Evolutionary conservation across 2,329 filamentous ascomycete species (phyloP).

Genomic region (Acrocalymma vagum): DNA sequence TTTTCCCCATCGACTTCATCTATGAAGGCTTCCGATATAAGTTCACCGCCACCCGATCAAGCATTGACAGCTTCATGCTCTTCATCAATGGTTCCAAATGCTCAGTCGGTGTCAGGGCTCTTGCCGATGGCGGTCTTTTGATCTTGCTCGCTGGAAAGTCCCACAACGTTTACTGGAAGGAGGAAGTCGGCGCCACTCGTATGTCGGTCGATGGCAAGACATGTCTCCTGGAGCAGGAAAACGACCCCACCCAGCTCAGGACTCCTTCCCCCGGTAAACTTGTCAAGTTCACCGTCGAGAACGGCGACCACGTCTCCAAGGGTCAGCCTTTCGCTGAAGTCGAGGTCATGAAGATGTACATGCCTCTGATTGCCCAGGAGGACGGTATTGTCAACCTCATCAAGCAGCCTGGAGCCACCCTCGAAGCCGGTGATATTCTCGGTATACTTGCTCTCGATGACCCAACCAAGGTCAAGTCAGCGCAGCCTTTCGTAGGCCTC

Average conservation of each 20-base stretch:
- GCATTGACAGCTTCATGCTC: constrained; percentile 91
- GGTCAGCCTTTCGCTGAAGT: constrained; percentile 96
- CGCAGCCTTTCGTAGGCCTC: constrained; percentile 90
- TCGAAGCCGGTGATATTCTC: constrained; percentile 98
- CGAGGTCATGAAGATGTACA: constrained; percentile 99
- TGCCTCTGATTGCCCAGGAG: constrained; percentile 94
- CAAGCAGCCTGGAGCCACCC: constrained; percentile 97
- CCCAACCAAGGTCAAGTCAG: constrained; percentile 94
- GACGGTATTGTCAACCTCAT: constrained; percentile 97
- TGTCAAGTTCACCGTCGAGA: constrained; percentile 97
- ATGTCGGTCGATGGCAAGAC: constrained; percentile 98
- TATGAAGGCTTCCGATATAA: constrained; percentile 97
- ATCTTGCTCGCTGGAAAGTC: constrained; percentile 90
- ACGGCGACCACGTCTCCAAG: constrained; percentile 89
- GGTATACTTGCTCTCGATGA: constrained; percentile 96
- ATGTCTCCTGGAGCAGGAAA: constrained; percentile 96
- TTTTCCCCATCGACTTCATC: constrained; percentile 98
- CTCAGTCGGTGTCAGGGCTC: constrained; percentile 87
- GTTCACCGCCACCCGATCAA: constrained; percentile 94
- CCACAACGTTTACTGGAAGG: constrained; percentile 99
- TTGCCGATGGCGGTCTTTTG: constrained; percentile 92
- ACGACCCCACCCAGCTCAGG: constrained; percentile 95
- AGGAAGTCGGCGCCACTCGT: constrained; percentile 94
- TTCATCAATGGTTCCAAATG: constrained; percentile 99
- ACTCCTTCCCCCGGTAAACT: constrained; percentile 96